A percentile compares a stretch with the other conserved stretches of the same genome.
Conservation (phyloP, 2,329 filamentous ascomycete genomes). For the Colletotrichum sp. region DNA sequence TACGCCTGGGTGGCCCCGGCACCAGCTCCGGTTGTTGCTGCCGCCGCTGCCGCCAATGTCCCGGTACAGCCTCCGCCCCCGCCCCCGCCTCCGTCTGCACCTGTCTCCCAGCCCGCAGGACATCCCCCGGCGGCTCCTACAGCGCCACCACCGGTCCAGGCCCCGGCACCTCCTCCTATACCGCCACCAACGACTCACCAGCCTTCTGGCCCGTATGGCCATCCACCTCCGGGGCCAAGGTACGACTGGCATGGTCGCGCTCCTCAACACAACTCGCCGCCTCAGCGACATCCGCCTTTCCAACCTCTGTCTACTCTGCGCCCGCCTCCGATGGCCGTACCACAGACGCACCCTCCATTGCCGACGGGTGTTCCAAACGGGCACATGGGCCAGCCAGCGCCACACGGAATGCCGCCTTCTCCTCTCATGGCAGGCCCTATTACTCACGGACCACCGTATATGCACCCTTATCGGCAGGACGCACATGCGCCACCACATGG, state of each 20-base stretch:
- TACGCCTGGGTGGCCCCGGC: conserved; percentile 20
- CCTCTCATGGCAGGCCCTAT: conserved; percentile 42
- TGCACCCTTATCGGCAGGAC: conserved; percentile 34
- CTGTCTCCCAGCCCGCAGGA: conserved; percentile 7
- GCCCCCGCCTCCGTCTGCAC: conserved; percentile 17
- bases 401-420: conserved; percentile 53
- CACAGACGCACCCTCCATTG: conserved; percentile 44
- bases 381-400: conserved; percentile 41
- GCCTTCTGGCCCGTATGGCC: conserved; percentile 36
- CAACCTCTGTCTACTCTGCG: conserved; percentile 49
- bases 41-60: conserved; percentile 26
- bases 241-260: conserved; percentile 55
- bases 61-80: conserved; percentile 14
- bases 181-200: conserved; percentile 42
- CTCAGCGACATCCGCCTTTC: conserved; percentile 45
- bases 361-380: conserved; percentile 48
- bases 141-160: conserved; percentile 9
- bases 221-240: conserved; percentile 10
- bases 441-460: conserved; percentile 33
- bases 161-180: conserved; percentile 32
- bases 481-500: conserved; percentile 29
- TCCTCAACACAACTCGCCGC: conserved; percentile 52
- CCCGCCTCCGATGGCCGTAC: conserved; percentile 50
- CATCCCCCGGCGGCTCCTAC: conserved; percentile 23
- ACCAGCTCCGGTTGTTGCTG: conserved; percentile 2